Evolutionary conservation across 495 filamentous ascomycete species (phyloP).

Genomic region (Aspergillus incahuasiensis): DNA sequence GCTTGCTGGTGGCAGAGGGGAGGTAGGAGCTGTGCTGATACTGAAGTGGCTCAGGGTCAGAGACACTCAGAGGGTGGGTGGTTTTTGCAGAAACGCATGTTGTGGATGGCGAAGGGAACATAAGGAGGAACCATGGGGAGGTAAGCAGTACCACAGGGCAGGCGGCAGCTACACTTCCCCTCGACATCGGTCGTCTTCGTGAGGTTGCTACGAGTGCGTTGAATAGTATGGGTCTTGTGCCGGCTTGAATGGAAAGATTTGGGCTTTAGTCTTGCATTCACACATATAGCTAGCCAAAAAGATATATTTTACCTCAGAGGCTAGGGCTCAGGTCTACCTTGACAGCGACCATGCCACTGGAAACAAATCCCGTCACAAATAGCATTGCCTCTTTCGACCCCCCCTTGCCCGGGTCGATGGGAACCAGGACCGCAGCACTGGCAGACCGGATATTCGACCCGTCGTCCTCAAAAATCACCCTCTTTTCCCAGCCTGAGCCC

Average conservation of each 20-base stretch:
- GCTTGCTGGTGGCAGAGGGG: no score
- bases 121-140: not conserved
- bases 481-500: conserved; percentile 33
- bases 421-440: conserved; percentile 51
- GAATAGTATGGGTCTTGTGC: no score
- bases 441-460: conserved; percentile 46
- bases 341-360: conserved; percentile 48
- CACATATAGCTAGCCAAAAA: not conserved
- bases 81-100: not conserved
- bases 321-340: conserved; percentile 43
- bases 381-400: conserved; percentile 48
- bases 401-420: conserved; percentile 39
- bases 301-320: not conserved
- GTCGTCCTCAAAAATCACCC: conserved; percentile 55
- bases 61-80: not conserved
- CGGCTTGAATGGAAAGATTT: no score
- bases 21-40: no score
- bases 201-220: no score
- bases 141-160: no score
- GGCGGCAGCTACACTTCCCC: no score
- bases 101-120: not conserved
- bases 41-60: not conserved
- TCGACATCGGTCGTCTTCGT: no score
- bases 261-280: no score
- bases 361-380: conserved; percentile 54